phyloP scores from a whole-genome alignment of 164 flowering plant genomes.

The Annona cherimola region DNA sequence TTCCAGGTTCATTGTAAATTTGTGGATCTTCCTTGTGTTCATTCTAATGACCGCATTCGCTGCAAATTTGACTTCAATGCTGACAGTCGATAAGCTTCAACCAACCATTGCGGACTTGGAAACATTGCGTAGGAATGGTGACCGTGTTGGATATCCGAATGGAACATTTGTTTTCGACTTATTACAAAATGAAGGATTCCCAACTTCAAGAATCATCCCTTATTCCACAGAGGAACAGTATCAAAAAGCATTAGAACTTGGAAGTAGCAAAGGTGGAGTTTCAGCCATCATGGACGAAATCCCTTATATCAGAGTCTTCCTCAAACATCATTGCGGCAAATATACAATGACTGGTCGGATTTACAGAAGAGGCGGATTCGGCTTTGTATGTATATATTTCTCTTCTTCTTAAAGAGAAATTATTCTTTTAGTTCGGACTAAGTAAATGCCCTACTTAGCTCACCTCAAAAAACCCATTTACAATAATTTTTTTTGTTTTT shows the following conservation, averaged over 20 bases:
- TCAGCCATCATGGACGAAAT: slow-evolving; percentile 35
- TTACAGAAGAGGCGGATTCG: no score
- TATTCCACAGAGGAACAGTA: slow-evolving; percentile 21
- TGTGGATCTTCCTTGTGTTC: slow-evolving; percentile 8
- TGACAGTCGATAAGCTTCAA: slow-evolving; percentile 1
- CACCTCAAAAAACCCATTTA: no score
- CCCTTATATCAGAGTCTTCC: slow-evolving; percentile 27
- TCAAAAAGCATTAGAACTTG: slow-evolving; percentile 15
- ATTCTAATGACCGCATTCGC: no score
- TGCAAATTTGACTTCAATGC: no score
- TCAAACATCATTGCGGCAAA: no score
- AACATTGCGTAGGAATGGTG: slow-evolving; percentile 6
- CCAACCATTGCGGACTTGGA: slow-evolving; percentile 2
- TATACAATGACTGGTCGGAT: no score
- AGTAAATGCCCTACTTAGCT: no score
- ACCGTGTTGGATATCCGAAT: slow-evolving; percentile 7
- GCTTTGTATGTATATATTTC: no score
- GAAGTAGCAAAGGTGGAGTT: slow-evolving; percentile 25
- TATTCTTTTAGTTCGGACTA: no score
- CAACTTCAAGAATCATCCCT: slow-evolving; percentile 14
- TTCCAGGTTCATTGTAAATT: slow-evolving; percentile 2
- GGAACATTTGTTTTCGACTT: slow-evolving; percentile 5
- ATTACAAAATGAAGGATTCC: slow-evolving; percentile 21
- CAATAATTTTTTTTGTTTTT: no score
- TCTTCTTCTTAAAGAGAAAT: no score